Evolutionary conservation across 2,329 filamentous ascomycete species (phyloP), one percentile per base, ranked within the genome.

Genomic region (Botryotinia narcissicola): DNA sequence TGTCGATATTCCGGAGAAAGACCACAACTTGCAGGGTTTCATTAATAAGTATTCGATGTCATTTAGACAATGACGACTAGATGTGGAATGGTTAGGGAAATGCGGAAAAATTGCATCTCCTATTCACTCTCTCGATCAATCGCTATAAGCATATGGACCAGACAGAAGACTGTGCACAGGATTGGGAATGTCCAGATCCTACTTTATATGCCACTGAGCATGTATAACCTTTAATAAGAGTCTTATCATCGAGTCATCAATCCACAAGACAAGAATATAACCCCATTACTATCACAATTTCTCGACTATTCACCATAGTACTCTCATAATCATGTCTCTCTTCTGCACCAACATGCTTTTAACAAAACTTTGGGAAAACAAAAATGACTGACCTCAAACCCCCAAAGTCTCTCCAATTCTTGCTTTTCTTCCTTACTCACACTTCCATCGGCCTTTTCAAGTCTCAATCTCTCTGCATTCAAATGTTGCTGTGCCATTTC

Each of bases 1-100:
- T 51, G 90, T 90, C 71, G 90, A 90, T 75, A 96, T 92, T 74
- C 93, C 93, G 42, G 88, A 87, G 81, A 93, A 96, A 1, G 85
- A 86, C 89, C 89, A 87, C 84, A 87, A 62, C 70, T n/a, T n/a
- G 57, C 10, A 29, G 16, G 12, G 14, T 35, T 32, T 25, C 20
- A 16, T 32, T 18, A n/a, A 20, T 64, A 37, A 71, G 44, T 29
- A 40, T 54, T 14, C 29, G 9, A 3, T 6, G 18, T 67, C 4
- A 37, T 32, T 46, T 44, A 29, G 12, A 32, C 4, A 12, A 29
- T 22, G 18, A 46, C 32, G 18, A 25, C 20, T 29, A 66, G 44
- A 14, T 12, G 7, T 25, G 29, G 20, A 18, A 1, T 40, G n/a
- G 9, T 29, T 29, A 20, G 16, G 44, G n/a, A 29, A 1, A 40